phyloP scores from a whole-genome alignment of 2,329 filamentous ascomycete species.

The Colletotrichum sp. region DNA sequence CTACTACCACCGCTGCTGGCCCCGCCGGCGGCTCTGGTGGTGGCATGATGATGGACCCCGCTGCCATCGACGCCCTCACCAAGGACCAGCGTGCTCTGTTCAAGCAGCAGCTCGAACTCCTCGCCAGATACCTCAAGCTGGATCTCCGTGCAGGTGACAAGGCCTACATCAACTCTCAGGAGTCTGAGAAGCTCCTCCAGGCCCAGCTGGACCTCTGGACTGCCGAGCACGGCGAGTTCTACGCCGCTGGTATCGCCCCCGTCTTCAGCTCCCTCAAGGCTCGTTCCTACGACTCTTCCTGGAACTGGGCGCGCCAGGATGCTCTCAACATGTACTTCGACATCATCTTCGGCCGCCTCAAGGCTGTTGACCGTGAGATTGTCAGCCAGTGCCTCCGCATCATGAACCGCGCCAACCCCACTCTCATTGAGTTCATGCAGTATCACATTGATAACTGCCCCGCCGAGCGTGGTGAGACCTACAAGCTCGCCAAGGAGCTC shows the following conservation, averaged over 20 bases:
- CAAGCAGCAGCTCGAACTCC: slow-evolving; percentile 97
- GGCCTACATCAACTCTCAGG: slow-evolving; percentile 81
- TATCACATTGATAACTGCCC: slow-evolving; percentile 99
- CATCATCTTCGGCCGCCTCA: slow-evolving; percentile 94
- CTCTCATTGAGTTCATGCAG: slow-evolving; percentile 98
- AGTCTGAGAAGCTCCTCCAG: slow-evolving; percentile 87
- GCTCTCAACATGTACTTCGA: slow-evolving; percentile 99
- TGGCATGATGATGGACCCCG: slow-evolving; percentile 99
- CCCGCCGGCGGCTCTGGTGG: slow-evolving; percentile 71
- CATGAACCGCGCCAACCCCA: slow-evolving; percentile 98
- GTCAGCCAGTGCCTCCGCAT: slow-evolving; percentile 98
- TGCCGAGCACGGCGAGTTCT: slow-evolving; percentile 94
- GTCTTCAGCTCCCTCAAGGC: slow-evolving; percentile 94
- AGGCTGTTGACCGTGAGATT: slow-evolving; percentile 94
- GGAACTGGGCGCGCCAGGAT: slow-evolving; percentile 99
- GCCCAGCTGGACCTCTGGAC: slow-evolving; percentile 95
- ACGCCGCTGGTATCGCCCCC: slow-evolving; percentile 92
- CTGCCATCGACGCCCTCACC: slow-evolving; percentile 93
- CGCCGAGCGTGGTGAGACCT: slow-evolving; percentile 94
- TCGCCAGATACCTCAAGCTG: slow-evolving; percentile 95
- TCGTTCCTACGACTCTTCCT: slow-evolving; percentile 95
- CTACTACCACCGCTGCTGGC: slow-evolving; percentile 76
- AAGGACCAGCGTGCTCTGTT: slow-evolving; percentile 96
- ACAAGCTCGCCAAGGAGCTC: slow-evolving; percentile 95
- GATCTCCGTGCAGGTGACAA: slow-evolving; percentile 97